phyloP scores from a whole-genome alignment of 176 grass and related monocot species.

The Pontederia crassipes region DNA sequence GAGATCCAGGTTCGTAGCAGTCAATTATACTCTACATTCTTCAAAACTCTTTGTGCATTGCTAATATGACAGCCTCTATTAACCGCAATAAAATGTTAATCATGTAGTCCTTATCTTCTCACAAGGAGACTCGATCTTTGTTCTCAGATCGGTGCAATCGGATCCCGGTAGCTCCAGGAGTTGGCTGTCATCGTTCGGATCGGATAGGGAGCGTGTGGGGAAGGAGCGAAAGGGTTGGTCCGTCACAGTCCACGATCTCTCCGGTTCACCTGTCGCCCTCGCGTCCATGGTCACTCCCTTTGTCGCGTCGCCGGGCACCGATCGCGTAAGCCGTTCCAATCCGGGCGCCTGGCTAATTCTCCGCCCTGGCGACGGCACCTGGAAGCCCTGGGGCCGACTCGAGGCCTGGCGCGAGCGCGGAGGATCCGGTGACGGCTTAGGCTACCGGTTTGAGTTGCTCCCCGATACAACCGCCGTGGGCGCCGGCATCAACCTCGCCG shows the following conservation, averaged over 20 bases:
- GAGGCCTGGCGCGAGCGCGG: constrained; percentile 93
- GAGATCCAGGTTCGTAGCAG: constrained; percentile 25
- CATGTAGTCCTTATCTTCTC: neutral
- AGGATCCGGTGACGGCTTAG: constrained; percentile 54
- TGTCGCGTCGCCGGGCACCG: constrained; percentile 69
- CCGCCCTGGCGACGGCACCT: constrained; percentile 68
- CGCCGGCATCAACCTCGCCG: constrained; percentile 44
- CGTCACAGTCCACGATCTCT: constrained; percentile 92
- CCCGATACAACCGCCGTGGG: constrained; percentile 37
- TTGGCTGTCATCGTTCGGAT: constrained; percentile 37
- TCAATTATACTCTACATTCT: neutral
- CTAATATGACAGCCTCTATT: too few relatives aligned
- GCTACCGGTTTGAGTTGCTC: constrained; percentile 80
- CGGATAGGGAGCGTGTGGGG: constrained; percentile 27
- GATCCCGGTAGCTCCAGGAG: constrained; percentile 21
- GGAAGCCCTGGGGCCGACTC: constrained; percentile 87
- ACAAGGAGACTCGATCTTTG: neutral
- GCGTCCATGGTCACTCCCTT: constrained; percentile 96
- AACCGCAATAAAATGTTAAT: too few relatives aligned
- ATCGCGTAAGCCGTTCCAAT: constrained; percentile 79
- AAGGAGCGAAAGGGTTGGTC: constrained; percentile 99
- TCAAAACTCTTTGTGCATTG: too few relatives aligned
- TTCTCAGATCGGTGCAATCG: constrained; percentile 29
- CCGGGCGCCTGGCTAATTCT: constrained; percentile 96
- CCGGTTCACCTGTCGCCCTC: constrained; percentile 76